Evolutionary conservation across 768 basidiomycete species (phyloP).

Genomic region (Leccinum rimulosum): DNA sequence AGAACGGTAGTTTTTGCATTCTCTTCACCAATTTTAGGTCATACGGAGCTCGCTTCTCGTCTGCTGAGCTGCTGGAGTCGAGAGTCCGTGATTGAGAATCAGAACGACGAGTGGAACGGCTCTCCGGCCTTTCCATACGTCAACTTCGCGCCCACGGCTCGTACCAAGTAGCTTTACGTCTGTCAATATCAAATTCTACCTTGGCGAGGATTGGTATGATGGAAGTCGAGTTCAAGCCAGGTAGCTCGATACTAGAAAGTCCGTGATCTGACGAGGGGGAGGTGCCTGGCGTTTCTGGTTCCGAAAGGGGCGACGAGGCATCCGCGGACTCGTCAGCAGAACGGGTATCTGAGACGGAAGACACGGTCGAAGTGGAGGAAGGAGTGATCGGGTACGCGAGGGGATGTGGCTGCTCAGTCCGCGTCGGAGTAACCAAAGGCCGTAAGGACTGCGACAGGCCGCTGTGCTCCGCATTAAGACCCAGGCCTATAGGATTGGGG

Average conservation of each 20-base stretch:
- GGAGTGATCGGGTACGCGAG: not conserved
- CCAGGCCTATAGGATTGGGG: conserved; percentile 43
- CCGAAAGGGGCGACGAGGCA: conserved; percentile 42
- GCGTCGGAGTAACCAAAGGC: conserved; percentile 46
- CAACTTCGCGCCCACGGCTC: conserved; percentile 78
- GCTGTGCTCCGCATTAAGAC: conserved; percentile 39
- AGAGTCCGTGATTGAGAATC: conserved; percentile 21
- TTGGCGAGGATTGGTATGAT: conserved; percentile 87
- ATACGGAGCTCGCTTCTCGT: conserved; percentile 40
- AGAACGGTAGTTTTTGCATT: conserved; percentile 40
- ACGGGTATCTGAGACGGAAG: conserved; percentile 42
- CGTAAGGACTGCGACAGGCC: conserved; percentile 35
- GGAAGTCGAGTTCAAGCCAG: conserved; percentile 60
- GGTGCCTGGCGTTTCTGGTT: conserved; percentile 54
- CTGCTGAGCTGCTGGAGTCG: conserved; percentile 22
- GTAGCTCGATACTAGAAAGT: conserved; percentile 56
- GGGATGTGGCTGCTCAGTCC: conserved; percentile 39
- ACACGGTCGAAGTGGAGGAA: conserved; percentile 25
- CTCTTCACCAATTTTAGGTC: conserved; percentile 51
- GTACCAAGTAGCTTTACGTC: conserved; percentile 76
- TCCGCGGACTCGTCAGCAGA: conserved; percentile 48
- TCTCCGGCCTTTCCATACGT: conserved; percentile 53
- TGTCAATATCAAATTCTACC: conserved; percentile 93
- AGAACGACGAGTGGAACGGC: conserved; percentile 32
- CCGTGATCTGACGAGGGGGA: conserved; percentile 39